Evolutionary conservation across 2,329 filamentous ascomycete genomes (phyloP), one percentile per base, ranked within the genome.

Genomic region (Aureobasidium namibiae): DNA sequence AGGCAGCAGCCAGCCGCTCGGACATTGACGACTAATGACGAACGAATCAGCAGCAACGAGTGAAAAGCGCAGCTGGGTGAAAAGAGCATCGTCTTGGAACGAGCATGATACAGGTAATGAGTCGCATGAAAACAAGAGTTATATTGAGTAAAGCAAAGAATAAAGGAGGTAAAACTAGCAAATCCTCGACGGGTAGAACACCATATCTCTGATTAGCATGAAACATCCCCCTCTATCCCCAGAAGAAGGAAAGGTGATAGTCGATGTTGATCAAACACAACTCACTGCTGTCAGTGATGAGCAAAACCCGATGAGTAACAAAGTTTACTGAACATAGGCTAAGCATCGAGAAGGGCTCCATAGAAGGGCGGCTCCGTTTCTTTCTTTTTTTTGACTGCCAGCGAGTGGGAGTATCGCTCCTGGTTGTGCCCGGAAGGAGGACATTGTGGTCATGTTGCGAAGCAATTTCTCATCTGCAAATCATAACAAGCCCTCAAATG

Each of bases 81-180:
- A 18, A 11, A n/a, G 13, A 4, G 11, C 33, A 5, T 24, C 16
- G 38, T 14, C 21, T 39, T 11, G 16, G 7, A 24, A 24, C 6
- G 23, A 52, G 10, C 21, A 39, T 6, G 23, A 21, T 7, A 39
- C 16, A 9, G n/a, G 7, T 14, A 6, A 26, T 49, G 31, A 29
- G 31, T 52, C 34, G 48, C 48, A 18, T 5, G 9, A 52, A 52
- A 52, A 52, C 33, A 38, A 52, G 3, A 52, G 21, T 52, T 52
- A 23, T 52, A 52, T 39, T 52, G 23, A 33, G 48, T 52, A 5
- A 29, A 29, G 39, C 21, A 21, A 52, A 39, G 23, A 39, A 52
- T 39, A 52, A 52, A 52, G 48, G 48, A 52, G 48, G 48, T 52
- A 52, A 52, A 52, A 52, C 48, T 52, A 52, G 48, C 48, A 38